These are phyloP conservation scores for Verticillium alfalfae DNA, from an alignment of 2,329 filamentous ascomycete species.

Conservation along the genomic window DNA sequence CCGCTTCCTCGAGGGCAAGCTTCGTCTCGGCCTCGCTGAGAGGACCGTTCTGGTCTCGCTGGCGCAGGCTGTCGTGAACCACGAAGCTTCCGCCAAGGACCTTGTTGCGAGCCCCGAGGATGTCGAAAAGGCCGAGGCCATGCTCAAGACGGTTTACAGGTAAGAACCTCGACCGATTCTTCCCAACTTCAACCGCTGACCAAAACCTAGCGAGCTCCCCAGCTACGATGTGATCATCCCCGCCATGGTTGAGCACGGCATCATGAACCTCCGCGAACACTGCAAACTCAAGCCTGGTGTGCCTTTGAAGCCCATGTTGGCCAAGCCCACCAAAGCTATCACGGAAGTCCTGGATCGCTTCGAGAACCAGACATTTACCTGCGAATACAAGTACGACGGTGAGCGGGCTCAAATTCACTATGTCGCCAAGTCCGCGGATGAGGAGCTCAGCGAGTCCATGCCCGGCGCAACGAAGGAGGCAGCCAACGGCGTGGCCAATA, in stretches of 20 bases:
- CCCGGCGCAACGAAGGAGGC: slow-evolving; percentile 58
- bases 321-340: slow-evolving; percentile 96
- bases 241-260: slow-evolving; percentile 78
- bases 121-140: slow-evolving; percentile 75
- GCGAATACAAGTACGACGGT: slow-evolving; percentile 98
- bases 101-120: slow-evolving; percentile 69
- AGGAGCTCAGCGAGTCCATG: slow-evolving; percentile 60
- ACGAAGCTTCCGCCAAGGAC: slow-evolving; percentile 69
- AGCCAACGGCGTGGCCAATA: slow-evolving; percentile 73
- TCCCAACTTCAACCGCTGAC: slow-evolving; percentile 3
- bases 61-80: slow-evolving; percentile 79
- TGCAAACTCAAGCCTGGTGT: slow-evolving; percentile 93
- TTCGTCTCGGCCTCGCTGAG: slow-evolving; percentile 86
- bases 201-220: slow-evolving; percentile 73
- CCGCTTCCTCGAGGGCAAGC: slow-evolving; percentile 88
- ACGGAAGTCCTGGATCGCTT: slow-evolving; percentile 96
- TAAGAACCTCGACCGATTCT: slow-evolving; percentile 24
- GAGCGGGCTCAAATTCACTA: slow-evolving; percentile 99
- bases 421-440: slow-evolving; percentile 71
- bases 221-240: slow-evolving; percentile 95
- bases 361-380: slow-evolving; percentile 91
- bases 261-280: slow-evolving; percentile 72
- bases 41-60: slow-evolving; percentile 86
- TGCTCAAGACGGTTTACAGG: slow-evolving; percentile 88
- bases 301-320: slow-evolving; percentile 96